These are phyloP conservation scores for Selaginella moellendorffii DNA, from an alignment of 75 land plant species.

Conservation along the genomic window DNA sequence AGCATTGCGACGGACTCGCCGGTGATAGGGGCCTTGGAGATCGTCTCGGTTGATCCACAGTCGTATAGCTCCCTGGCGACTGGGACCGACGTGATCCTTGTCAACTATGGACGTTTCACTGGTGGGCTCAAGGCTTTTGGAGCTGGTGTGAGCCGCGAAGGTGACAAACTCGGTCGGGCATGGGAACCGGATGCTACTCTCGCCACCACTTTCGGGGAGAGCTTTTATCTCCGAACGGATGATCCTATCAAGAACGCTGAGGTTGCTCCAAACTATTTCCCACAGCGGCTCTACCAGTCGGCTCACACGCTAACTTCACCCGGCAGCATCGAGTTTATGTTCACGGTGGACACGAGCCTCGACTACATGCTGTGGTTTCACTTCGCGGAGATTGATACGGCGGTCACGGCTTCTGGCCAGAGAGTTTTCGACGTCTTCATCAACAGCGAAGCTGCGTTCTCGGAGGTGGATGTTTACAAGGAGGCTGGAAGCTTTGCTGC, in stretches of 20 bases:
- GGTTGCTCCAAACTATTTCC: conserved; percentile 62
- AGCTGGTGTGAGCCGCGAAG: conserved; percentile 55
- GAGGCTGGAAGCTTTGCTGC: conserved; percentile 60
- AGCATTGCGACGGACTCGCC: conserved; percentile 91
- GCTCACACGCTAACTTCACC: conserved; percentile 29
- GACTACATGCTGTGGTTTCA: conserved; percentile 95
- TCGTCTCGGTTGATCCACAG: conserved; percentile 53
- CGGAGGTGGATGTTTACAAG: conserved; percentile 49
- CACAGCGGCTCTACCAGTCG: conserved; percentile 43
- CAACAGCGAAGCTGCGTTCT: conserved; percentile 30
- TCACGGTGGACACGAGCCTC: conserved; percentile 60
- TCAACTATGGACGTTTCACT: conserved; percentile 70
- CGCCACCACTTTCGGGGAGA: conserved; percentile 3
- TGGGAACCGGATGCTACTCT: conserved; percentile 59
- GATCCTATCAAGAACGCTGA: conserved; percentile 27
- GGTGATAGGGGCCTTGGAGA: conserved; percentile 57
- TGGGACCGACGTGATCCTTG: conserved; percentile 26
- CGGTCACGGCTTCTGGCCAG: conserved; percentile 40
- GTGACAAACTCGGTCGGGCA: conserved; percentile 47
- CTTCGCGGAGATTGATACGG: conserved; percentile 87
- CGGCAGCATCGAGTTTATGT: conserved; percentile 33
- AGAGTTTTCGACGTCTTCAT: conserved; percentile 67
- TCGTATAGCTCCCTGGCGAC: conserved; percentile 20
- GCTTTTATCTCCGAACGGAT: conserved; percentile 18
- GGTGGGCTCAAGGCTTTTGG: conserved; percentile 56